Evolutionary conservation across 257 asterid genomes (phyloP), one percentile per base, ranked within the genome.

Genomic region (Leptodermis oblonga): DNA sequence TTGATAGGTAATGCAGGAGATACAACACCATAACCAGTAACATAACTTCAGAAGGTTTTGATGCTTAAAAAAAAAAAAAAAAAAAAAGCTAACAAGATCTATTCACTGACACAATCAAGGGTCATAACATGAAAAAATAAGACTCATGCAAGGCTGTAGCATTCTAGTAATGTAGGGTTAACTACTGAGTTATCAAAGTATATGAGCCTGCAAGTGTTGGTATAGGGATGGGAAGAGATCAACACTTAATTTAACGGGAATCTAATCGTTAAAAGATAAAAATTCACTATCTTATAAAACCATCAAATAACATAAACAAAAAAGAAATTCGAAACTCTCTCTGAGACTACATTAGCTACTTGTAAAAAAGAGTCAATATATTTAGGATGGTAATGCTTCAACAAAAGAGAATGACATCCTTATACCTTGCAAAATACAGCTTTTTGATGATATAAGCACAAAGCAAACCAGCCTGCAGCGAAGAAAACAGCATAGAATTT

Each of bases 351-450:
- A 22, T 26, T 54, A 64, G 55, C 39, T 64, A 42, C 8, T 18
- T 14, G 39, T n/a, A 43, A 22, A 43, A 23, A 22, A 7, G 14
- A 15, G 2, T 7, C 9, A 48, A 48, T 10, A 48, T 4, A 3
- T n/a, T 37, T 25, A 52, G 52, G 22, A 68, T 36, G 9, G 25
- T 22, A 36, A 1, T n/a, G 53, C n/a, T 22, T 7, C 33, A 68
- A 31, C n/a, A 31, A 37, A 0, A 68, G 11, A 7, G 20, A 20
- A 33, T 48, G 42, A 17, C n/a, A 17, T 43, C 14, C 23, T 45
- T 12, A 49, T 53, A 82, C 86, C 84, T 77, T 59, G 84, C 82
- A 41, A 82, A 74, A 52, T 82, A 82, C 48, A 82, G 71, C 81
- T 74, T 82, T 69, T 79, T 82, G 59, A 82, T 80, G 51, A 82